phyloP scores from a whole-genome alignment of 805 yeast genomes.

The Wickerhamomyces rabaulensis region DNA sequence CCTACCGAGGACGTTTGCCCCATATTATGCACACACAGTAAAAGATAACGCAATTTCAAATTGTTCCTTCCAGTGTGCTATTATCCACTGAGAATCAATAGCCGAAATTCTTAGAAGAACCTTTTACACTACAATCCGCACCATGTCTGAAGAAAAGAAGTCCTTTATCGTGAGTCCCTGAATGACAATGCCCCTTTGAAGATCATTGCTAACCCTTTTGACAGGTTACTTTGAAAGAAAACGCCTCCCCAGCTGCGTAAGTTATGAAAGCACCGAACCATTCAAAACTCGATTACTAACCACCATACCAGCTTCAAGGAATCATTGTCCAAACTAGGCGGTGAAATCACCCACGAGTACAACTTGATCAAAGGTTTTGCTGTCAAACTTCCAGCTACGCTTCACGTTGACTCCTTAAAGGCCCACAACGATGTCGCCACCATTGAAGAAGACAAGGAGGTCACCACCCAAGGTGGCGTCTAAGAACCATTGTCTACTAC shows the following conservation, averaged over 20 bases:
- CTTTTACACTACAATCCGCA: neutral
- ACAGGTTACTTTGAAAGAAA: constrained; percentile 36
- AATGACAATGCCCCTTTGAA: neutral
- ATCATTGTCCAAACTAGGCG: constrained; percentile 48
- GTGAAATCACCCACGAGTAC: constrained; percentile 56
- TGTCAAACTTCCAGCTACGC: constrained; percentile 46
- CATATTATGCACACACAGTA: neutral
- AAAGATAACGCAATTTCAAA: neutral
- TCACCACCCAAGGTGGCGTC: constrained; percentile 32
- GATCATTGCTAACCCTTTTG: constrained; percentile 2
- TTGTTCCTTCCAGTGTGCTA: no score
- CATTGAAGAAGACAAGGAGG: constrained; percentile 67
- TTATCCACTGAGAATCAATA: no score
- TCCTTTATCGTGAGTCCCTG: constrained; percentile 24
- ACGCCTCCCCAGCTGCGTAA: constrained; percentile 13
- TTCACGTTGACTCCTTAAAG: constrained; percentile 43
- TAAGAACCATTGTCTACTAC: no score
- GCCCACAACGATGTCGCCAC: constrained; percentile 47
- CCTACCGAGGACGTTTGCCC: neutral
- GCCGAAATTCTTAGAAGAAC: neutral
- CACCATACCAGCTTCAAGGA: constrained; percentile 39
- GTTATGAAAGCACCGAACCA: no score
- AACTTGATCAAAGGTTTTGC: constrained; percentile 63
- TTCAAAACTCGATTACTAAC: no score
- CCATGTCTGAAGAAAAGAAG: constrained; percentile 22